Conservation (phyloP, 306 rosid species). For the Gynostemma pentaphyllum region DNA sequence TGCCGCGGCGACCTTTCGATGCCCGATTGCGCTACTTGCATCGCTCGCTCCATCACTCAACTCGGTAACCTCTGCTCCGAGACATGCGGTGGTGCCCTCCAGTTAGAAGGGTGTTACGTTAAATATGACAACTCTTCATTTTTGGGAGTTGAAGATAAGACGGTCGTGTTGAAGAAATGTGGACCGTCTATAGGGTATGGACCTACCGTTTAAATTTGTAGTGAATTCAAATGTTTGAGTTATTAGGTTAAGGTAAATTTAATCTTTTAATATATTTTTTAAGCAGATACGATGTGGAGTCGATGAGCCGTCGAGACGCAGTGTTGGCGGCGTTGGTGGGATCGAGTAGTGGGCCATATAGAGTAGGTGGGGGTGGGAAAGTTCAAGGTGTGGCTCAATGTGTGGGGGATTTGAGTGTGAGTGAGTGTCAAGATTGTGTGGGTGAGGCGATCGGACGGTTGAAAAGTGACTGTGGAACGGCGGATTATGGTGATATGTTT, state of each 20-base stretch:
- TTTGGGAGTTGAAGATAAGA: slow-evolving; percentile 67
- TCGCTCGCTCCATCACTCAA: slow-evolving; percentile 35
- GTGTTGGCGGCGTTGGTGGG: not conserved
- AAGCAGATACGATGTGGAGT: not conserved
- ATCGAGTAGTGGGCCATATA: not conserved
- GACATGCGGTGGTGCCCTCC: slow-evolving; percentile 59
- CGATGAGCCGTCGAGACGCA: slow-evolving; percentile 1
- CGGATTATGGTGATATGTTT: slow-evolving; percentile 3
- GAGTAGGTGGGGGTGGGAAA: slow-evolving; percentile 3
- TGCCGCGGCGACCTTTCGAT: slow-evolving; percentile 87
- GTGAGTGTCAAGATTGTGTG: not conserved
- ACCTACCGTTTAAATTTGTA: no score
- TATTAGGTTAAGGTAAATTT: no score
- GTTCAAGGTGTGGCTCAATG: slow-evolving; percentile 7
- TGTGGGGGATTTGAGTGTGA: slow-evolving; percentile 7
- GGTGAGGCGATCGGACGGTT: slow-evolving; percentile 6
- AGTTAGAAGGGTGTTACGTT: slow-evolving; percentile 71
- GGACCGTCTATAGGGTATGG: slow-evolving; percentile 53
- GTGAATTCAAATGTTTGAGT: no score
- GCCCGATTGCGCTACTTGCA: slow-evolving; percentile 77
- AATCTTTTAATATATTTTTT: no score
- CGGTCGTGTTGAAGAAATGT: slow-evolving; percentile 62
- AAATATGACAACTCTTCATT: slow-evolving; percentile 68
- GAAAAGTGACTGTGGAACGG: slow-evolving; percentile 1
- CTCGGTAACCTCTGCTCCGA: slow-evolving; percentile 36